phyloP scores from a whole-genome alignment of 768 basidiomycete species.

The Gautieria morchelliformis region DNA sequence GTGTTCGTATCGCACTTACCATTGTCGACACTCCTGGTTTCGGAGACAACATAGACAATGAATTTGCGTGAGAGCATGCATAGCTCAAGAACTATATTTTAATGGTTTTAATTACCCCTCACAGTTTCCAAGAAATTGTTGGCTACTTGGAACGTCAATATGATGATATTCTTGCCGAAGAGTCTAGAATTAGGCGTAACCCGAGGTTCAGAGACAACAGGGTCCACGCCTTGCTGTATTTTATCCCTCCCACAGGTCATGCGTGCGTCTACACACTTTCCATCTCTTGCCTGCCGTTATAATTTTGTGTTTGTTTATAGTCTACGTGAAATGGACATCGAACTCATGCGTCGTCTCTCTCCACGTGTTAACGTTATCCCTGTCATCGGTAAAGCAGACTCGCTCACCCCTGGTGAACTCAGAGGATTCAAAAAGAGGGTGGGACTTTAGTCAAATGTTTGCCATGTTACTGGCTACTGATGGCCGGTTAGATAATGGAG shows the following conservation, averaged over 20 bases:
- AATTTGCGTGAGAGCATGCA: constrained; percentile 70
- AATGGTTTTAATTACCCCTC: background rate
- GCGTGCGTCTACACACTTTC: constrained; percentile 51
- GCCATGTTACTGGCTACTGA: background rate
- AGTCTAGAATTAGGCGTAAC: constrained; percentile 98
- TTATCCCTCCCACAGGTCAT: constrained; percentile 98
- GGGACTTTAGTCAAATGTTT: constrained; percentile 13
- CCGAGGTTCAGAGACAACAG: constrained; percentile 98
- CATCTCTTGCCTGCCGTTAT: background rate
- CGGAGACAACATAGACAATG: constrained; percentile 98
- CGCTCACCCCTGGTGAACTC: constrained; percentile 87
- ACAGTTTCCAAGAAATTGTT: constrained; percentile 93
- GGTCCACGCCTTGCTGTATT: constrained; percentile 93
- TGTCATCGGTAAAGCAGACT: constrained; percentile 93
- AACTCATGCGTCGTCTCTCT: constrained; percentile 95
- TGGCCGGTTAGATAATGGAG: constrained; percentile 80
- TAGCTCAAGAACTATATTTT: constrained; percentile 1
- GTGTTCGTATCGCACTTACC: constrained; percentile 93
- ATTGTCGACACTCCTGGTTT: constrained; percentile 99
- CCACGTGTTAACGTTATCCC: constrained; percentile 99
- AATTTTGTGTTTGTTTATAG: constrained; percentile 26
- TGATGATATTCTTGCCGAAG: constrained; percentile 96
- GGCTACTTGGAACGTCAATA: constrained; percentile 97
- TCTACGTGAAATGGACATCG: constrained; percentile 96
- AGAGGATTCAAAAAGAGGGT: constrained; percentile 93